Conservation (phyloP, 2,329 filamentous ascomycete species). For the Ophidiomyces ophidiicola region DNA sequence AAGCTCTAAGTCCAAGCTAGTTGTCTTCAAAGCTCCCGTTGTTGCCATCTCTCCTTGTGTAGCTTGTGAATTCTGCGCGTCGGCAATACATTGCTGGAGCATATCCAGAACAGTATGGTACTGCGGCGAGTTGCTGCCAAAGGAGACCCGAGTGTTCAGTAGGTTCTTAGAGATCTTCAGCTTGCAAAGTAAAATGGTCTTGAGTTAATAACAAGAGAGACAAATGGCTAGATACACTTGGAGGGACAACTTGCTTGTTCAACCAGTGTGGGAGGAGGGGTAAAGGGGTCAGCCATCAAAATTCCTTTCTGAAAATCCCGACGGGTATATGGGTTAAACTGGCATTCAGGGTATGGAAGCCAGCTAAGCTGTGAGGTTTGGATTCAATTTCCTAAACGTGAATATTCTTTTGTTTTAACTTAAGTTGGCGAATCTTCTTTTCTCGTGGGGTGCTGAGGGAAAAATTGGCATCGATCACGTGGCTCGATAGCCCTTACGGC, state of each 20-base stretch:
- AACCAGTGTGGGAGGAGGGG: background rate
- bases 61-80: constrained; percentile 18
- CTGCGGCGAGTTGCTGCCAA: constrained; percentile 28
- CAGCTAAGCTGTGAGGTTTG: too few relatives aligned
- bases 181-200: background rate
- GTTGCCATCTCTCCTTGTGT: background rate
- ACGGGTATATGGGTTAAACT: background rate
- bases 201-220: background rate
- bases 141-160: constrained; percentile 30
- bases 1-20: too few relatives aligned
- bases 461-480: too few relatives aligned
- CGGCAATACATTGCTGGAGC: constrained; percentile 24
- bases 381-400: too few relatives aligned
- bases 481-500: too few relatives aligned
- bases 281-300: background rate
- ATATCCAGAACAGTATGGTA: constrained; percentile 29
- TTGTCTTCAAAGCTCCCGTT: background rate
- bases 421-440: too few relatives aligned
- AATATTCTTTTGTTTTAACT: too few relatives aligned
- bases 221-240: background rate
- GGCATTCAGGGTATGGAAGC: too few relatives aligned
- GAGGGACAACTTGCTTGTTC: constrained; percentile 9
- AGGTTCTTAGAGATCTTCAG: constrained; percentile 33
- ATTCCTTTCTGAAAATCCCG: background rate
- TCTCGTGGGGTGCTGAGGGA: too few relatives aligned